Percentiles rank a stretch among this genome's conserved stretches.
Evolutionary conservation across 164 flowering plant species (phyloP).

Genomic region (Umbilicus rupestris): DNA sequence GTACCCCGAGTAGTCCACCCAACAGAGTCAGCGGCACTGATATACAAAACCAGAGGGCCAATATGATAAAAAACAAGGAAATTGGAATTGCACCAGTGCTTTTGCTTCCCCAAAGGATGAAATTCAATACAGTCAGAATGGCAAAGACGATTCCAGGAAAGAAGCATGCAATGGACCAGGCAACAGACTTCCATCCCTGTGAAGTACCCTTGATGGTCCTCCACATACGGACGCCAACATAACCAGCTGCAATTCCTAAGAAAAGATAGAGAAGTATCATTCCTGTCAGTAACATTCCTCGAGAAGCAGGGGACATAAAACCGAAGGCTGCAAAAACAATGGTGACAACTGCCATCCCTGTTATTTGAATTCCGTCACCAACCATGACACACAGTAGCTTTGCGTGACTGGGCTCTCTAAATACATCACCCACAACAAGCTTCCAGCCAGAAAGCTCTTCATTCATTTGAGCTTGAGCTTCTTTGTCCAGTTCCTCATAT

Average conservation of each 20-base stretch:
- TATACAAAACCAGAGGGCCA: slow-evolving; percentile 6
- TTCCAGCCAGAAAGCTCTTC: slow-evolving; percentile 70
- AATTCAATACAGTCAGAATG: slow-evolving; percentile 2
- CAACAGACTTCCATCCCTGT: slow-evolving; percentile 7
- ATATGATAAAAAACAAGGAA: slow-evolving; percentile 1
- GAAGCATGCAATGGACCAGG: slow-evolving; percentile 5
- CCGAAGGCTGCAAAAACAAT: slow-evolving; percentile 1
- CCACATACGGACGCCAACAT: slow-evolving; percentile 3
- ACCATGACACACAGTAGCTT: slow-evolving; percentile 5
- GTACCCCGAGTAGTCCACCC: slow-evolving; percentile 1
- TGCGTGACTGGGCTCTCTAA: slow-evolving; percentile 24
- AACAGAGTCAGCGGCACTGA: slow-evolving; percentile 2
- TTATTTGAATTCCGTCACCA: slow-evolving; percentile 5
- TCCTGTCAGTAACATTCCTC: slow-evolving; percentile 5
- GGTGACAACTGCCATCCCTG: slow-evolving; percentile 7
- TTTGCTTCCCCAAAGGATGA: slow-evolving; percentile 6
- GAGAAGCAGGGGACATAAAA: slow-evolving; percentile 4
- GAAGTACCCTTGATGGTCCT: slow-evolving; percentile 3
- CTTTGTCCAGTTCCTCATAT: slow-evolving; percentile 23
- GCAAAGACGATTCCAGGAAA: slow-evolving; percentile 3
- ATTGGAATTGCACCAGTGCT: slow-evolving; percentile 5
- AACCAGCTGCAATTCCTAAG: slow-evolving; percentile 4
- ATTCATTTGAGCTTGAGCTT: slow-evolving; percentile 65
- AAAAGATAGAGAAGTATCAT: slow-evolving; percentile 4
- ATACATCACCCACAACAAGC: slow-evolving; percentile 63